Evolutionary conservation across 2,329 filamentous ascomycete species (phyloP).

Genomic region (Capronia coronata): DNA sequence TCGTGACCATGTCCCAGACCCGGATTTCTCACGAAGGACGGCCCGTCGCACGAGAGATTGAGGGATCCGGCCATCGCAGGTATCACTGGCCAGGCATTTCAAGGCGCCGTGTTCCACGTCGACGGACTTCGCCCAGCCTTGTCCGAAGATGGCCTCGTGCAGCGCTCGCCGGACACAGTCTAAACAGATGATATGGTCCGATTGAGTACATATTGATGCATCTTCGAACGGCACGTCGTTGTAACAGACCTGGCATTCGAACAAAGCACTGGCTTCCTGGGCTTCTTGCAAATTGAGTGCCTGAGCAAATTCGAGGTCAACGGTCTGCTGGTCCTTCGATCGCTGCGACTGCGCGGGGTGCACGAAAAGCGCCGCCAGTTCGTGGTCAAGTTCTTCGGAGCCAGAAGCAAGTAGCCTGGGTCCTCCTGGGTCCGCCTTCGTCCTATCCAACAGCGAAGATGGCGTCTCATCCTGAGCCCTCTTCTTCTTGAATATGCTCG

Average conservation of each 20-base stretch:
- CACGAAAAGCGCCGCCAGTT: slow-evolving; percentile 37
- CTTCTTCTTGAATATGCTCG: slow-evolving; percentile 38
- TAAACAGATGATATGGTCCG: slow-evolving; percentile 48
- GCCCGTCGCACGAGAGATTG: slow-evolving; percentile 64
- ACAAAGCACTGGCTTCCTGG: slow-evolving; percentile 36
- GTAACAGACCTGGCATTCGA: slow-evolving; percentile 46
- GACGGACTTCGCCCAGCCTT: slow-evolving; percentile 80
- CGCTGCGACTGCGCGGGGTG: slow-evolving; percentile 34
- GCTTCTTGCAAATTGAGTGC: slow-evolving; percentile 41
- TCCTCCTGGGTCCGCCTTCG: slow-evolving; percentile 26
- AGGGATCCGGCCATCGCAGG: slow-evolving; percentile 67
- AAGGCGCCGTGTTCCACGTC: slow-evolving; percentile 66
- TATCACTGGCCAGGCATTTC: slow-evolving; percentile 70
- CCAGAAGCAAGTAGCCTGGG: slow-evolving; percentile 40
- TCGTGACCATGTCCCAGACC: slow-evolving; percentile 63
- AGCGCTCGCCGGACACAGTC: slow-evolving; percentile 75
- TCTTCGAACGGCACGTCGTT: slow-evolving; percentile 45
- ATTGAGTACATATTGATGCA: slow-evolving; percentile 40
- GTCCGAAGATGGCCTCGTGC: slow-evolving; percentile 84
- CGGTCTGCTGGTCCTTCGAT: slow-evolving; percentile 34
- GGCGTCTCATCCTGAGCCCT: slow-evolving; percentile 38
- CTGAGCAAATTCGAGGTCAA: slow-evolving; percentile 37
- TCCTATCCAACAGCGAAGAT: slow-evolving; percentile 37
- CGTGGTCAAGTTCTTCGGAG: slow-evolving; percentile 39
- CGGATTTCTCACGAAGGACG: slow-evolving; percentile 62